phyloP scores from a whole-genome alignment of 768 basidiomycete species.

The Termitomyces sp. region DNA sequence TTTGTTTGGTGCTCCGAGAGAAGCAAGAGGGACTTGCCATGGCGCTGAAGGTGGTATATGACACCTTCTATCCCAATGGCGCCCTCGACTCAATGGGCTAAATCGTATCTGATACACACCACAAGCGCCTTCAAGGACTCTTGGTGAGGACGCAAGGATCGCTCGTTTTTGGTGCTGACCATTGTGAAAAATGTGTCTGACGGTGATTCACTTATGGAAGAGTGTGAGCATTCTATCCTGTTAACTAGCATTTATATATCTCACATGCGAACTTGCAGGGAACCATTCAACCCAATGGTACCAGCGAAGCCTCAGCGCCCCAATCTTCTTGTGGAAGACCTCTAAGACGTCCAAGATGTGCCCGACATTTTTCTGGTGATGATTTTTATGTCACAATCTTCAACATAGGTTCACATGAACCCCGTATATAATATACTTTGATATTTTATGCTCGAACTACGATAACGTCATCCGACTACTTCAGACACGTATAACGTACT shows the following conservation, averaged over 20 bases:
- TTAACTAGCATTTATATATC: background rate
- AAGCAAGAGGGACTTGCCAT: conserved; percentile 43
- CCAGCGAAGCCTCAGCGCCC: no score
- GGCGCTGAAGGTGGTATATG: conserved; percentile 37
- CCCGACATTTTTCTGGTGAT: no score
- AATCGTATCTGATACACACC: conserved; percentile 53
- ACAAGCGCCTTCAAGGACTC: conserved; percentile 45
- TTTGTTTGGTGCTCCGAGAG: conserved; percentile 35
- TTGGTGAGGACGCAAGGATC: conserved; percentile 51
- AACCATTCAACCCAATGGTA: conserved; percentile 75
- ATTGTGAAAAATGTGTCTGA: conserved; percentile 48
- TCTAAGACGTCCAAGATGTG: no score
- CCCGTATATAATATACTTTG: no score
- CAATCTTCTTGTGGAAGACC: no score
- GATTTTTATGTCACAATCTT: no score
- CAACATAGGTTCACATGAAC: no score
- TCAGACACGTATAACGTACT: no score
- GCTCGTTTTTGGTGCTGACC: conserved; percentile 55
- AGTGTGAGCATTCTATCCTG: conserved; percentile 29
- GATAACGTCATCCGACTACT: no score
- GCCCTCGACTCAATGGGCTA: conserved; percentile 43
- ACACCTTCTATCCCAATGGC: conserved; percentile 49
- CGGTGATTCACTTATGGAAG: conserved; percentile 57
- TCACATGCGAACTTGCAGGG: conserved; percentile 32
- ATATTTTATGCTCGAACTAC: no score